Evolutionary conservation across 2,329 filamentous ascomycete genomes (phyloP).

Genomic region (Penicillium brasilianum): DNA sequence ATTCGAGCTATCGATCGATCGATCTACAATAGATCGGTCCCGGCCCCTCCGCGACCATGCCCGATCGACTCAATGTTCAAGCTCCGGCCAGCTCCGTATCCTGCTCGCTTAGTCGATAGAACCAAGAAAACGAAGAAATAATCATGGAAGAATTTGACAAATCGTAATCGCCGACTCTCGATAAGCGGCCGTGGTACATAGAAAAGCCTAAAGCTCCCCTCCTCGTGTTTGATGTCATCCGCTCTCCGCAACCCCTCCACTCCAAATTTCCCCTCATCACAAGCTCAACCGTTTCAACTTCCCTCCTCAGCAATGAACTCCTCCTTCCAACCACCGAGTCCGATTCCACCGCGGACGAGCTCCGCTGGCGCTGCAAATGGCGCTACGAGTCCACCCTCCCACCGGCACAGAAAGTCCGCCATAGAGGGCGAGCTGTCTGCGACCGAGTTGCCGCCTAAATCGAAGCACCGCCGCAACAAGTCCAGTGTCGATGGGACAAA

Average conservation of each 20-base stretch:
- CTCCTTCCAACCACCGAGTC: slow-evolving; percentile 62
- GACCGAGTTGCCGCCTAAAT: slow-evolving; percentile 43
- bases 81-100: not conserved
- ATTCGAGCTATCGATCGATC: not conserved
- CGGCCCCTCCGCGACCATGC: not conserved
- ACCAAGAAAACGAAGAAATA: not conserved
- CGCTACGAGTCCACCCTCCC: slow-evolving; percentile 13
- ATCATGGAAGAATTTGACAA: not conserved
- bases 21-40: not conserved
- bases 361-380: slow-evolving; percentile 57
- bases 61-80: slow-evolving; percentile 2
- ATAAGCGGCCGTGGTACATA: not conserved
- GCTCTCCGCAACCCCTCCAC: slow-evolving; percentile 8
- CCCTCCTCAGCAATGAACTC: slow-evolving; percentile 31
- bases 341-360: slow-evolving; percentile 75
- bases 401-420: slow-evolving; percentile 41
- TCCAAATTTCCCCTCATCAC: slow-evolving; percentile 24
- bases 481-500: slow-evolving; percentile 48
- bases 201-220: not conserved
- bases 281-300: too few species aligned
- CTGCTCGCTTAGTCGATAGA: not conserved
- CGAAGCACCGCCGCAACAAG: slow-evolving; percentile 42
- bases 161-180: not conserved
- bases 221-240: slow-evolving; percentile 8
- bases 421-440: slow-evolving; percentile 57